Base-by-base conservation (phyloP, 2,329 filamentous ascomycete genomes). In the Monosporascus cannonballus region DNA sequence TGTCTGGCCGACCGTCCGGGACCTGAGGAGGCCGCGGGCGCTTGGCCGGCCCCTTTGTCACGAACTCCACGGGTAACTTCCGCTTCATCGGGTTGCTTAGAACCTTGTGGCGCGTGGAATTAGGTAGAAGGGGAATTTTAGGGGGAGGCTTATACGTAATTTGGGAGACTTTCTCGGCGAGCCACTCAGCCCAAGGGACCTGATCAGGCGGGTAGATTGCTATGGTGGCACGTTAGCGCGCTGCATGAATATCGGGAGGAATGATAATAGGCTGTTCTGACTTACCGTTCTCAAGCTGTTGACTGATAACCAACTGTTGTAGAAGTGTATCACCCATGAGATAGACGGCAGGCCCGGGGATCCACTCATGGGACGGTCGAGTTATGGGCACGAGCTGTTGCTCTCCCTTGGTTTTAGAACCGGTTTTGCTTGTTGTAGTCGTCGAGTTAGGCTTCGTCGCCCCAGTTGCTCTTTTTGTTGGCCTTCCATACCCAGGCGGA, bases 301-400 rank as follows among this genome's bases (percentile, higher is more conserved):
- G 34, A 45, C 63, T 66, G 6, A 67, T 54, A 18, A 57, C 36
- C 15, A 62, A 27, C 50, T 66, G 60, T 61, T 74, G 70, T 51
- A 66, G 55, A 30, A 64, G 58, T 14, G 72, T 73, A 34, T 75
- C 73, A 3, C 71, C 73, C 49, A 69, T 63, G 3, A 64, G 64
- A 54, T 67, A 73, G 9, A 63, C 30, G 8, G 67, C 66, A 44
- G 67, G 67, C 0, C 71, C 70, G 1, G 56, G 54, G 3, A 63
- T 56, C 47, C 61, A 67, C 25, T 52, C 55, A 7, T 60, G 54
- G 30, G 58, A 61, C 14, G 51, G 44, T 30, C 58, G 56, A 3
- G 27, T 51, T 18, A 59, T 54, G 1, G 64, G 65, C 27, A 56
- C 14, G 17, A 65, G 41, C 7, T 30, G 30, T 34, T 34, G 30